Evolutionary conservation across 768 basidiomycete genomes (phyloP).

Genomic region (Brasilioporus rufonigricans): DNA sequence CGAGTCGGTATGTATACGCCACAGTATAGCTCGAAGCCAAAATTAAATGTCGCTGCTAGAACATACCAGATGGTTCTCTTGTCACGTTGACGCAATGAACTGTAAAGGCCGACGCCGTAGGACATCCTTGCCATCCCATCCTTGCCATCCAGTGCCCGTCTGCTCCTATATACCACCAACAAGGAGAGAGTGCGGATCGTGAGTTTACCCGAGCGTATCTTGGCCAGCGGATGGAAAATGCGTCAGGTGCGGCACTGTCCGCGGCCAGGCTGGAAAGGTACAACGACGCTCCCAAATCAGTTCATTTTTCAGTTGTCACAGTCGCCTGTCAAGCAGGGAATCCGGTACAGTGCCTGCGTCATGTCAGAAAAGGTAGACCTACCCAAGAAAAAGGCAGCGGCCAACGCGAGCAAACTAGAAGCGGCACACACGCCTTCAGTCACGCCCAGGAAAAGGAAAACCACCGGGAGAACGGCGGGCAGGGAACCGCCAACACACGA

Average conservation of each 20-base stretch:
- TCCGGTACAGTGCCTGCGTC: slow-evolving; percentile 6
- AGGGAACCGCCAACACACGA: slow-evolving; percentile 14
- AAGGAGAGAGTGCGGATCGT: not conserved
- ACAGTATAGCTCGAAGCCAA: not conserved
- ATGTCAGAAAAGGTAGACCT: slow-evolving; percentile 29
- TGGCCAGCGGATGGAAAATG: not conserved
- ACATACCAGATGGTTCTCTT: not conserved
- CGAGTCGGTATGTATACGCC: not conserved
- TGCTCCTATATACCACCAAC: not conserved
- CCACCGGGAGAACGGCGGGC: slow-evolving; percentile 14
- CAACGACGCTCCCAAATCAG: slow-evolving; percentile 28
- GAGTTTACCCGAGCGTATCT: not conserved
- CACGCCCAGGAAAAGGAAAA: slow-evolving; percentile 29
- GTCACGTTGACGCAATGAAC: not conserved
- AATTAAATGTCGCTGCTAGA: slow-evolving; percentile 1
- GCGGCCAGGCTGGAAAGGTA: slow-evolving; percentile 14
- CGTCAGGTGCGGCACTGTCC: slow-evolving; percentile 19
- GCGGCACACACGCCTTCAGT: slow-evolving; percentile 13
- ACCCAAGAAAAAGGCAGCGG: slow-evolving; percentile 23
- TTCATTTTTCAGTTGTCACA: slow-evolving; percentile 13
- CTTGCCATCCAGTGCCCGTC: not conserved
- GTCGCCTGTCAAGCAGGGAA: slow-evolving; percentile 11
- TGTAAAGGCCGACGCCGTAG: not conserved
- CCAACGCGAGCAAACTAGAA: slow-evolving; percentile 14
- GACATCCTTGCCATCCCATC: too few relatives aligned